These are phyloP conservation scores for Xylariales sp. DNA, from an alignment of 2,329 filamentous ascomycete genomes.

Conservation along the genomic window DNA sequence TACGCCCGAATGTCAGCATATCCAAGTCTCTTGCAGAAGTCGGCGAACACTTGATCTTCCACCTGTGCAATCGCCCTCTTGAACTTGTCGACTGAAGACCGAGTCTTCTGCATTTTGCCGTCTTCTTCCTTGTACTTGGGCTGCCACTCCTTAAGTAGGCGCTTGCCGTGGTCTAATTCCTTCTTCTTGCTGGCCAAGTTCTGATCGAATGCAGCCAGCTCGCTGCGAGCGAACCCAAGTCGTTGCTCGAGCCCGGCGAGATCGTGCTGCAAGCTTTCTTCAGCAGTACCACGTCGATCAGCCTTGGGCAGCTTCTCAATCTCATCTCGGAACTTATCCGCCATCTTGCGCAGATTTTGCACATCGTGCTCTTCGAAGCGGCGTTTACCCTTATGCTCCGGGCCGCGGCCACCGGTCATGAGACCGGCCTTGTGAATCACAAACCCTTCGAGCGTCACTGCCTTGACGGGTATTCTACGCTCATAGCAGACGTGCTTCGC, in stretches of 20 bases:
- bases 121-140: constrained; percentile 74
- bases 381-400: constrained; percentile 68
- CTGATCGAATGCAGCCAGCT: constrained; percentile 72
- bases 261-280: constrained; percentile 77
- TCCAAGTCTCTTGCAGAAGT: constrained; percentile 81
- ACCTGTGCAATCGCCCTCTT: constrained; percentile 66
- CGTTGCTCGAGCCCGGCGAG: constrained; percentile 75
- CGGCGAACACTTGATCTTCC: constrained; percentile 81
- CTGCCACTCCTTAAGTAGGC: constrained; percentile 68
- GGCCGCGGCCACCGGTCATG: constrained; percentile 91
- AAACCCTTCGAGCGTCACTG: constrained; percentile 90
- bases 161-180: constrained; percentile 69
- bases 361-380: constrained; percentile 88
- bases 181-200: constrained; percentile 82
- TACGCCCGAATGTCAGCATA: constrained; percentile 90
- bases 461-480: constrained; percentile 81
- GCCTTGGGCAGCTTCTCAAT: constrained; percentile 75
- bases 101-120: constrained; percentile 58
- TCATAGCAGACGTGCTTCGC: constrained; percentile 89
- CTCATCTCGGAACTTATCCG: constrained; percentile 71
- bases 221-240: constrained; percentile 65
- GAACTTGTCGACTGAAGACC: constrained; percentile 46
- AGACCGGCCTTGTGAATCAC: constrained; percentile 95
- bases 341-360: constrained; percentile 73
- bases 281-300: constrained; percentile 69